Conservation (phyloP, 345 rosid species). For the Gossypium mustelinum region DNA sequence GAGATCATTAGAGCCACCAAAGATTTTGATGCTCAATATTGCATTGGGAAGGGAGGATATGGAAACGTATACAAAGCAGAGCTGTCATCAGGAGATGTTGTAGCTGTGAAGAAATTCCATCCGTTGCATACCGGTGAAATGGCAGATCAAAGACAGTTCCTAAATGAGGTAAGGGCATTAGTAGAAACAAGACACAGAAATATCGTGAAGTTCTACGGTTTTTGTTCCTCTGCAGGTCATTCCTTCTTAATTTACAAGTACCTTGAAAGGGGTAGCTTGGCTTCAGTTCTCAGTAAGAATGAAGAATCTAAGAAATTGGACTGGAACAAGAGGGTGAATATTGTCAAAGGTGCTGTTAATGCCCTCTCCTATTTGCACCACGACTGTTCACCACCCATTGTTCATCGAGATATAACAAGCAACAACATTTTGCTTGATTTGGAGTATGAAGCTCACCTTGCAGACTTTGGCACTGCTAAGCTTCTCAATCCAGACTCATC, state of each 20-base stretch:
- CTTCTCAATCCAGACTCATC: conserved; percentile 11
- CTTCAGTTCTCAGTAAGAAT: conserved; percentile 14
- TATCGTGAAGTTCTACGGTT: conserved; percentile 29
- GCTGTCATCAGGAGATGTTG: too few relatives aligned
- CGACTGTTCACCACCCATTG: not conserved
- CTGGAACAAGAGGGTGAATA: conserved; percentile 21
- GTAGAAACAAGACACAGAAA: conserved; percentile 19
- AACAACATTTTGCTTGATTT: conserved; percentile 15
- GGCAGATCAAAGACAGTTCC: conserved; percentile 6
- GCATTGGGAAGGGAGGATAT: conserved; percentile 9
- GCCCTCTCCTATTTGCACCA: conserved; percentile 14
- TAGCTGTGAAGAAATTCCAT: too few relatives aligned
- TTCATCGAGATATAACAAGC: conserved; percentile 22
- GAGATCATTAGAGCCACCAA: conserved; percentile 21
- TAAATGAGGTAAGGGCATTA: conserved; percentile 23
- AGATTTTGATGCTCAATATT: conserved; percentile 14
- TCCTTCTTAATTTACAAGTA: conserved; percentile 25
- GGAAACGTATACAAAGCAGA: not conserved
- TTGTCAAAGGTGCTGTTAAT: not conserved
- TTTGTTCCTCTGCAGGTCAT: conserved; percentile 7
- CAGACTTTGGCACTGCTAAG: conserved; percentile 8
- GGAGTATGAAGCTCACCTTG: conserved; percentile 17
- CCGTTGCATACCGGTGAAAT: too few relatives aligned
- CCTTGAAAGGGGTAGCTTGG: conserved; percentile 30
- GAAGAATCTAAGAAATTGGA: conserved; percentile 14